These are phyloP conservation scores for Sclerotinia trifoliorum DNA, from an alignment of 2,329 filamentous ascomycete genomes.

Conservation along the genomic window DNA sequence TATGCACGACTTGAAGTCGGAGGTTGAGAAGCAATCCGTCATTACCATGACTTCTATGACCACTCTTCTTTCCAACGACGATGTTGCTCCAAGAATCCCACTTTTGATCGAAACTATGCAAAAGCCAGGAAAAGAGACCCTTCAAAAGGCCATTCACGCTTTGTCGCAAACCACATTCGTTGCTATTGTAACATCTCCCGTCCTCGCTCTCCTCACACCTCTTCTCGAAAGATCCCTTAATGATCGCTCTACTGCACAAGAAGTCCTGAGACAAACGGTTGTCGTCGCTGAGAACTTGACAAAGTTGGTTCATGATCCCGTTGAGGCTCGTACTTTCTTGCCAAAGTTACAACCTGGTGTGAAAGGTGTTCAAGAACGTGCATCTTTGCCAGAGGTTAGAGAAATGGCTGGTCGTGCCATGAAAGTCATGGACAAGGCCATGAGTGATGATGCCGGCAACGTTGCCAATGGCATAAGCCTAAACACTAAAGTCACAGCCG, in stretches of 20 bases:
- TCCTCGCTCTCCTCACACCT: slow-evolving; percentile 89
- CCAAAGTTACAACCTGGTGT: slow-evolving; percentile 94
- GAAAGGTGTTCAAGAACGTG: slow-evolving; percentile 80
- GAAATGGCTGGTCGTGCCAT: slow-evolving; percentile 82
- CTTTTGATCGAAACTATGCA: slow-evolving; percentile 94
- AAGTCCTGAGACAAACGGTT: slow-evolving; percentile 91
- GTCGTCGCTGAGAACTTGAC: slow-evolving; percentile 98
- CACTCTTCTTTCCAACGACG: slow-evolving; percentile 90
- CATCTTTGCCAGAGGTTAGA: slow-evolving; percentile 91
- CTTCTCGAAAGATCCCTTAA: slow-evolving; percentile 93
- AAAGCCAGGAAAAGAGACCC: slow-evolving; percentile 80
- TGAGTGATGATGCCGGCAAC: slow-evolving; percentile 68
- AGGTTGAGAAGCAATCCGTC: slow-evolving; percentile 85
- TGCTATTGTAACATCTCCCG: slow-evolving; percentile 90
- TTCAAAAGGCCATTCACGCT: slow-evolving; percentile 95
- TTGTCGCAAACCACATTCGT: slow-evolving; percentile 98
- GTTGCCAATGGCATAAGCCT: slow-evolving; percentile 44
- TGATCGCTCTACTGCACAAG: slow-evolving; percentile 84
- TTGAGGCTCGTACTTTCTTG: slow-evolving; percentile 91
- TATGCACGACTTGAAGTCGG: slow-evolving; percentile 94
- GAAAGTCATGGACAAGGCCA: slow-evolving; percentile 87
- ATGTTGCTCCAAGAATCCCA: slow-evolving; percentile 88
- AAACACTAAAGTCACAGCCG: slow-evolving; percentile 61
- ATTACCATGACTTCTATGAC: slow-evolving; percentile 91
- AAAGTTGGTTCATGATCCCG: slow-evolving; percentile 92